Evolutionary conservation across 257 asterid species (phyloP).

Genomic region (Lycium ferocissimum): DNA sequence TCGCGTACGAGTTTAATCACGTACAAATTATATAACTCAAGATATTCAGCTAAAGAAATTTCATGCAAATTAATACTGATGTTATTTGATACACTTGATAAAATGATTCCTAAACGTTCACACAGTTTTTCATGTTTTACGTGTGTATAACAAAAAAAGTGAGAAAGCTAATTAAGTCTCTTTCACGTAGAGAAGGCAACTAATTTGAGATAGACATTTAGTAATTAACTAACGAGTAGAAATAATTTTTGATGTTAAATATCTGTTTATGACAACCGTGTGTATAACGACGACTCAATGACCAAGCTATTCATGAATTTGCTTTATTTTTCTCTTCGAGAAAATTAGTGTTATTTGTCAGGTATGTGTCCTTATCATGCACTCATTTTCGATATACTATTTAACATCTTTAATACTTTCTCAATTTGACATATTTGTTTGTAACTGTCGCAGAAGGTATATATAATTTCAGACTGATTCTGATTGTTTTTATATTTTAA

Average conservation of each 20-base stretch:
- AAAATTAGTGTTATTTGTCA: neutral
- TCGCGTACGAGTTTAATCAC: neutral
- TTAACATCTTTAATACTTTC: neutral
- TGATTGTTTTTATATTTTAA: neutral
- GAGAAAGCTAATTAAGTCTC: neutral
- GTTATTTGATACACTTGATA: neutral
- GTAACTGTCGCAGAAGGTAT: neutral
- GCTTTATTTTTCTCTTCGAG: neutral
- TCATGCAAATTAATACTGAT: neutral
- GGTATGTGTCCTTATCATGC: slow-evolving; percentile 25
- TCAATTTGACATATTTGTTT: neutral
- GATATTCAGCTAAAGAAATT: neutral
- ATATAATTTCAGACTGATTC: neutral
- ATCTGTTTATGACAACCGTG: neutral
- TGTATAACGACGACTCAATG: neutral
- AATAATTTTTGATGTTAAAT: neutral
- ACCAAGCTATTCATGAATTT: neutral
- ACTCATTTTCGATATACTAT: neutral
- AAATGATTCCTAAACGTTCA: neutral
- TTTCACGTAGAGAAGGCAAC: neutral
- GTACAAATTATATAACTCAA: neutral
- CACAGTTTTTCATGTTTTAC: neutral
- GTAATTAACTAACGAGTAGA: neutral
- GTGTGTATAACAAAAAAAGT: neutral
- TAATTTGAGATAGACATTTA: neutral